Evolutionary conservation across 345 rosid genomes (phyloP).

Genomic region (Rhizophora apiculata): DNA sequence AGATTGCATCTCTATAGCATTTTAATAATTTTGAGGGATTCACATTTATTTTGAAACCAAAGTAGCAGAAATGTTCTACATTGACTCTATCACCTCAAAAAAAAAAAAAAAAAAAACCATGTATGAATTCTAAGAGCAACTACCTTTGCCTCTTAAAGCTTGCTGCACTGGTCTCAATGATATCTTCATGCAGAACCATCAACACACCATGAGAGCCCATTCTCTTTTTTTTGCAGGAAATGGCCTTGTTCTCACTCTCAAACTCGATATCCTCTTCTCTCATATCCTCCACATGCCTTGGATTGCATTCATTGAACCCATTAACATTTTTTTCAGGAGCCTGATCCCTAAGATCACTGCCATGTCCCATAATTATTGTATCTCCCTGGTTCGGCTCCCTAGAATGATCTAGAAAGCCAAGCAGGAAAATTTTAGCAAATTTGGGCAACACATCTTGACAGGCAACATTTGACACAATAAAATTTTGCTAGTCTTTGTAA

Average conservation of each 20-base stretch:
- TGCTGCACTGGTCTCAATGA: slow-evolving; percentile 22
- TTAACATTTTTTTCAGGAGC: slow-evolving; percentile 13
- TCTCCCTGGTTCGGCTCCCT: slow-evolving; percentile 15
- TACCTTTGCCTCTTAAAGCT: slow-evolving; percentile 57
- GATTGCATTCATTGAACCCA: neutral
- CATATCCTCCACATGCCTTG: slow-evolving; percentile 12
- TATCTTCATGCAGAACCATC: slow-evolving; percentile 21
- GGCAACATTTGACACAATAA: neutral
- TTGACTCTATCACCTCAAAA: too few relatives aligned
- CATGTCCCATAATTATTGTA: slow-evolving; percentile 7
- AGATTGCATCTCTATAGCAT: too few relatives aligned
- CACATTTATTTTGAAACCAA: slow-evolving; percentile 2
- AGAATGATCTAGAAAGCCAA: slow-evolving; percentile 23
- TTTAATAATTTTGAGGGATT: too few relatives aligned
- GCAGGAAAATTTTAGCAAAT: neutral
- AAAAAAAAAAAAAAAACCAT: slow-evolving; percentile 4
- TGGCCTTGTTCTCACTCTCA: slow-evolving; percentile 27
- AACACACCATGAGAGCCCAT: slow-evolving; percentile 34
- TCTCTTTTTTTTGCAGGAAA: slow-evolving; percentile 44
- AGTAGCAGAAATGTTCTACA: slow-evolving; percentile 10
- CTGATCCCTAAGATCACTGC: slow-evolving; percentile 3
- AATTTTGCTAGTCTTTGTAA: neutral
- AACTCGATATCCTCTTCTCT: slow-evolving; percentile 12
- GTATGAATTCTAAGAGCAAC: neutral
- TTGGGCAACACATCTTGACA: neutral